Percentiles rank a stretch among this genome's conserved stretches.
Conservation (phyloP, 495 filamentous ascomycete genomes). For the Lepraria neglecta region DNA sequence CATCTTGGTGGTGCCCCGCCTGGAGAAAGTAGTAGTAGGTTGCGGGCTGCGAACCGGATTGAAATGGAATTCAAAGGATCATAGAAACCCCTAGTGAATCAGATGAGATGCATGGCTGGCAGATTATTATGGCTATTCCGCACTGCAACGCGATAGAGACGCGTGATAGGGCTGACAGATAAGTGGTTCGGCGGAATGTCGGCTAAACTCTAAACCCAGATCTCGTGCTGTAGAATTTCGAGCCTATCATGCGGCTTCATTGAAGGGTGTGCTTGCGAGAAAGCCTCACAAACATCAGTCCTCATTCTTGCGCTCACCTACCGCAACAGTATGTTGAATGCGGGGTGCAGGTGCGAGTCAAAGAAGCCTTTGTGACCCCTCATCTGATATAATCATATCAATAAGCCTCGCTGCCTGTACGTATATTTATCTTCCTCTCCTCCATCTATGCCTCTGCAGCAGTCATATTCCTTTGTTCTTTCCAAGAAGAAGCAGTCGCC, state of each 20-base stretch:
- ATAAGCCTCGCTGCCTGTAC: conserved; percentile 8
- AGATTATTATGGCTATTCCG: too few species aligned
- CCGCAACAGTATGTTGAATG: conserved; percentile 8
- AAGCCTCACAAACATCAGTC: conserved; percentile 6
- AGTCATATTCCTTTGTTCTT: not conserved
- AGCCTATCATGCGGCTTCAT: conserved; percentile 1
- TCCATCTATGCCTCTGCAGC: not conserved
- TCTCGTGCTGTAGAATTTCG: not conserved
- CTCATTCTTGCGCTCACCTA: conserved; percentile 10
- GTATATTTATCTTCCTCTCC: not conserved
- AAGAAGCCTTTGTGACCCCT: conserved; percentile 5
- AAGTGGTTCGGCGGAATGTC: not conserved
- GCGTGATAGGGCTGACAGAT: too few species aligned
- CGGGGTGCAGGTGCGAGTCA: conserved; percentile 8
- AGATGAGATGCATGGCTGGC: too few species aligned
- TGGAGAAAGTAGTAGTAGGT: too few species aligned
- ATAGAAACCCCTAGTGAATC: too few species aligned
- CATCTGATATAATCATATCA: conserved; percentile 8
- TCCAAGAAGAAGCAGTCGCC: not conserved
- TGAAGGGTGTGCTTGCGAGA: conserved; percentile 5
- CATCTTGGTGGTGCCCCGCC: conserved; percentile 40
- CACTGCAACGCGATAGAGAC: too few species aligned
- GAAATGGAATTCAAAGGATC: not conserved
- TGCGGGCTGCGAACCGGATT: too few species aligned
- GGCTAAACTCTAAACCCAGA: conserved; percentile 1